These are phyloP conservation scores for Picochlorum sp. DNA, from an alignment of 139 green algal species.

Conservation along the genomic window DNA sequence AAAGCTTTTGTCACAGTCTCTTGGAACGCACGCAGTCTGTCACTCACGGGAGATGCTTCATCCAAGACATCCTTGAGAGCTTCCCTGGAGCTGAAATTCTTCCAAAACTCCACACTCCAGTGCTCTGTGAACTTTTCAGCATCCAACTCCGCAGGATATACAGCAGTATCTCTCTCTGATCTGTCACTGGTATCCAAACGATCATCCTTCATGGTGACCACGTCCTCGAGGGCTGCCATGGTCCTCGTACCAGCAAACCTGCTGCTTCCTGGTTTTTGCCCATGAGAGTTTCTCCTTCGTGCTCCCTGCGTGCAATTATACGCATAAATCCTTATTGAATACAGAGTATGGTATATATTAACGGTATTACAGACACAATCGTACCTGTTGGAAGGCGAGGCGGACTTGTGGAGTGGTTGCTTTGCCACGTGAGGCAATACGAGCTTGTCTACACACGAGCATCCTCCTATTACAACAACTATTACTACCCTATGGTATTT, in stretches of 20 bases:
- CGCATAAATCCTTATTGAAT: no score
- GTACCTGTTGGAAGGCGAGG: no score
- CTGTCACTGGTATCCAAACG: neutral
- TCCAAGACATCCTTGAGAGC: neutral
- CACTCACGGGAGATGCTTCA: constrained; percentile 1
- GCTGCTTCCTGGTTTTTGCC: neutral
- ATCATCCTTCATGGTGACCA: constrained; percentile 5
- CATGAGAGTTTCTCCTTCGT: no score
- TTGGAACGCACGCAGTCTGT: constrained; percentile 14
- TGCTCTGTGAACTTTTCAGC: constrained; percentile 16
- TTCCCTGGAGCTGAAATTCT: constrained; percentile 4
- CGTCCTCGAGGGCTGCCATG: constrained; percentile 10
- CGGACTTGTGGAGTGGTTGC: no score
- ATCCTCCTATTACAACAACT: no score
- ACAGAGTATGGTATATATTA: no score
- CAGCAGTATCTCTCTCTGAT: neutral
- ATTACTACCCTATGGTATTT: no score
- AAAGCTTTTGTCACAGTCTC: constrained; percentile 18
- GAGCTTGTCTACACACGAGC: no score
- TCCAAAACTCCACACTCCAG: constrained; percentile 25
- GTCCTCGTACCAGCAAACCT: neutral
- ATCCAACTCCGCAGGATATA: constrained; percentile 12
- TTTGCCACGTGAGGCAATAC: no score
- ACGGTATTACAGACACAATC: no score
- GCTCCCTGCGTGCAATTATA: no score